Conservation (phyloP, 1,139 yeast species). For the Nakaseomyces delphensis region DNA sequence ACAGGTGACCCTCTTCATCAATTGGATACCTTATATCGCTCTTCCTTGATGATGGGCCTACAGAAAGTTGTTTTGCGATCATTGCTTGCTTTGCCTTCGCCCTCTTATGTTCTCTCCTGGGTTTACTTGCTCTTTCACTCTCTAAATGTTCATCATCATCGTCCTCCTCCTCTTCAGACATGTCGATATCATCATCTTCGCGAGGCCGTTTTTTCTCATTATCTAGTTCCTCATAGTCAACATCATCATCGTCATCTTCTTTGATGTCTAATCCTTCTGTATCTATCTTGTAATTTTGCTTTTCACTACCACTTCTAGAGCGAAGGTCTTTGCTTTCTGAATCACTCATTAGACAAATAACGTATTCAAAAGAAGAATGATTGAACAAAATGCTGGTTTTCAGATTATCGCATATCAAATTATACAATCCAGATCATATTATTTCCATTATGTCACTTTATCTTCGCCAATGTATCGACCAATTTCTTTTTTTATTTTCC, state of each 20-base stretch:
- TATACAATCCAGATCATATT: no score
- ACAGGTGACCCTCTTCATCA: conserved; percentile 39
- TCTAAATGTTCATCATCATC: conserved; percentile 3
- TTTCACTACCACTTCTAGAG: conserved; percentile 20
- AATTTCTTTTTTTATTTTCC: no score
- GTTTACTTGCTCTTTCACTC: background rate
- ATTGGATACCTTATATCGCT: conserved; percentile 17
- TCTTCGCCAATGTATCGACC: no score
- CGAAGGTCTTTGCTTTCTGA: conserved; percentile 11
- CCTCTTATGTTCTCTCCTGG: conserved; percentile 1
- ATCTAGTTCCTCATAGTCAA: conserved; percentile 24
- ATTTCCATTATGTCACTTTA: no score
- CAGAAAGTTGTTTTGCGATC: background rate
- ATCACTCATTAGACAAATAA: no score
- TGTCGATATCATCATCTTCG: conserved; percentile 14
- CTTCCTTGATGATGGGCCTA: background rate
- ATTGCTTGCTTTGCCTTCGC: background rate
- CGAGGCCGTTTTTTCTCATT: conserved; percentile 11
- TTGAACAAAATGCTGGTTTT: no score
- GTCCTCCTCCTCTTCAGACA: conserved; percentile 13
- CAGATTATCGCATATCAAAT: no score
- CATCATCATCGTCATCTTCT: conserved; percentile 24
- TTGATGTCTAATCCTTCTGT: conserved; percentile 25
- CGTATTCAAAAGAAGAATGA: no score
- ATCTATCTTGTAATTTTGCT: conserved; percentile 24